Base-by-base conservation (phyloP, 148 eudicot genomes). In the Vaccinium vitisidaea region DNA sequence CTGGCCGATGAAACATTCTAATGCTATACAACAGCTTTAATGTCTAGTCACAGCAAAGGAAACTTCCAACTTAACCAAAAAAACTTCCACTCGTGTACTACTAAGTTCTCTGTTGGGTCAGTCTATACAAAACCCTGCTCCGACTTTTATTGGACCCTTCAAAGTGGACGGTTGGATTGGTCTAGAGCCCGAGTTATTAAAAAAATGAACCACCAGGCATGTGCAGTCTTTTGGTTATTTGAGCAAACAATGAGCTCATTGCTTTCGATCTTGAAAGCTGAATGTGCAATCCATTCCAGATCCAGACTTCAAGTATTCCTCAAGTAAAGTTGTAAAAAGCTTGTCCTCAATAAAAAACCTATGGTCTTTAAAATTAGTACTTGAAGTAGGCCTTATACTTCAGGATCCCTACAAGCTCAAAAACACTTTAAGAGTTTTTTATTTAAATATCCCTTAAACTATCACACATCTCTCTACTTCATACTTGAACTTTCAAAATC, bases 301-400 rank as follows among this genome's bases (percentile, higher is more conserved):
- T 74, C 77, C 50, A 43, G 50, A 36, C 77, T 39, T 43, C 77
- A 74, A 74, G 77, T 50, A 74, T 74, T 36, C 77, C 8, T 74
- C 77, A 25, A 16, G 3, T 43, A 74, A 74, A 74, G 52, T 39
- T 43, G 39, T 74, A 74, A 74, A 74, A 74, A 74, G 77, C 52
- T 74, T 74, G 39, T 74, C 25, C 52, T 0, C 49, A 74, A 73
- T 43, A 43, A 12, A 36, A 36, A 39, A 8, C 0, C 21, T 74
- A 2, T 74, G 18, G 49, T 43, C 11, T 16, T 39, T 39, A 74
- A 6, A 43, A 43, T 43, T 43, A 43, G 46, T 43, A 43, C 39
- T 36, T 36, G 39, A 36, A 36, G 39, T 36, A 36, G 39, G 39
- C 39, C 39, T 36, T 36, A 36, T 36, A 36, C 46, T 43, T 43